Conservation (phyloP, 495 filamentous ascomycete genomes). For the Xeromyces bisporus region DNA sequence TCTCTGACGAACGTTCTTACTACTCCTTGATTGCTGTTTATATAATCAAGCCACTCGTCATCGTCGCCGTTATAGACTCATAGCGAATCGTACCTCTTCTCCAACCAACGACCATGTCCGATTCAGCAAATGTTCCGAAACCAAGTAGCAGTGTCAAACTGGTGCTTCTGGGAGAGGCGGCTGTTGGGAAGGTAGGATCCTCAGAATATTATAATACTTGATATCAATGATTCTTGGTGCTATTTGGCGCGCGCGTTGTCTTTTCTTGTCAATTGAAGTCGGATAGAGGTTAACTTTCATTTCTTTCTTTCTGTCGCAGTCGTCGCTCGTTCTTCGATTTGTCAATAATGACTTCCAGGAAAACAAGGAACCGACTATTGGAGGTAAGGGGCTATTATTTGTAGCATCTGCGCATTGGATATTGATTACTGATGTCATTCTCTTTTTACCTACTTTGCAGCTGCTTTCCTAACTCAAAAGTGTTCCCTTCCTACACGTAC, state of each 20-base stretch:
- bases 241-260: not conserved
- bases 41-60: too few relatives aligned
- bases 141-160: slow-evolving; percentile 99
- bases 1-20: too few relatives aligned
- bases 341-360: slow-evolving; percentile 99
- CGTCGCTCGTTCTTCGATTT: slow-evolving; percentile 91
- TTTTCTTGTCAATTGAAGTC: too few relatives aligned
- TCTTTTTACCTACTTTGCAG: slow-evolving; percentile 32
- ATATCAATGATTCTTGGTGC: too few relatives aligned
- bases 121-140: slow-evolving; percentile 53
- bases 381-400: too few relatives aligned
- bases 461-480: slow-evolving; percentile 97
- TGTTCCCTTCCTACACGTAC: slow-evolving; percentile 87
- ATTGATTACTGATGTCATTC: too few relatives aligned
- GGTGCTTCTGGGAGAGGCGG: slow-evolving; percentile 89
- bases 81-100: too few relatives aligned
- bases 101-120: slow-evolving; percentile 22
- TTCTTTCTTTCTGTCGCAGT: slow-evolving; percentile 74
- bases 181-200: slow-evolving; percentile 78
- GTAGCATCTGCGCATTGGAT: not conserved
- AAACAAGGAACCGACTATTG: slow-evolving; percentile 98
- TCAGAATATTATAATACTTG: too few relatives aligned
- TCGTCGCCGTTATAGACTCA: too few relatives aligned
- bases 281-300: not conserved
- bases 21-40: too few relatives aligned